Base-by-base conservation (phyloP, 2,329 filamentous ascomycete genomes). In the Tolypocladium ovalisporum region DNA sequence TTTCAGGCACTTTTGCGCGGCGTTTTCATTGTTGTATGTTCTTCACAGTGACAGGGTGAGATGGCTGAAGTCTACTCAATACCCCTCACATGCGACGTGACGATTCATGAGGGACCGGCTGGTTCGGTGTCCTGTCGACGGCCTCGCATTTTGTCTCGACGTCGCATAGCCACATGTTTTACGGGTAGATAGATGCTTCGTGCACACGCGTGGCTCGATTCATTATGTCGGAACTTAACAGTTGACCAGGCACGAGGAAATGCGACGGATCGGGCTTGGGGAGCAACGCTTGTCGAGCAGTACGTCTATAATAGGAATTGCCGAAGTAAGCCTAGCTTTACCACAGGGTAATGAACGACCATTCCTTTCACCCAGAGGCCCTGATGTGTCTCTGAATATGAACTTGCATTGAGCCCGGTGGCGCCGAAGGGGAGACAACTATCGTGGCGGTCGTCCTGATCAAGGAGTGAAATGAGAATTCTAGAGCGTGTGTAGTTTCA, bases 51-150 rank as follows among this genome's bases (percentile, higher is more conserved):
- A 40, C 19, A 19, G 37, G 37, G 19, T 8, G n/a, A 19, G 19
- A n/a, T 1, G 19, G 37, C 6, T 9, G 7, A 7, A 19, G 7
- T 19, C 7, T 40, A n/a, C 37, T 40, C 39, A n/a, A 12, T 8
- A 10, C 22, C 12, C 15, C 32, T 22, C 36, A 37, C 37, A 24
- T 58, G 62, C 52, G 61, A 55, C 60, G 59, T 64, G 59, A 64
- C 60, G 62, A 67, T 63, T 63, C 57, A 66, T 62, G 59, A 62
- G 56, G 57, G 62, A 54, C 57, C 60, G 60, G 54, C 54, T 47
- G 44, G 42, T 39, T 40, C 52, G 54, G 52, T 58, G 54, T 52
- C 52, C 51, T 56, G 53, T 17, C 8, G 8, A 32, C 6, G 47
- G 47, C 29, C 27, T 52, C 4, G 4, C 10, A 15, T 52, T 34